Evolutionary conservation across 257 asterid genomes (phyloP).

Genomic region (Haberlea rhodopensis): DNA sequence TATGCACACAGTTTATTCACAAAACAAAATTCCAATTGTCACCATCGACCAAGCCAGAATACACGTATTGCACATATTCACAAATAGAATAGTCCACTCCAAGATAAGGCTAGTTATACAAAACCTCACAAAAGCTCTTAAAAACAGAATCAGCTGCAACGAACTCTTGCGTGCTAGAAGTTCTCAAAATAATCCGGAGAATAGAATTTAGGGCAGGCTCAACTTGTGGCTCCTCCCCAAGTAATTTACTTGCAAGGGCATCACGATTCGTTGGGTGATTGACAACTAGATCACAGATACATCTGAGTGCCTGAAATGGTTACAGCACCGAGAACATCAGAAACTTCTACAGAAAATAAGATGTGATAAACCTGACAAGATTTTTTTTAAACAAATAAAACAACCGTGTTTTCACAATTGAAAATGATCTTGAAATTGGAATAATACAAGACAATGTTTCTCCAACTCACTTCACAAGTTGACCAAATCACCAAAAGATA

Average conservation of each 20-base stretch:
- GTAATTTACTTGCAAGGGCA: slow-evolving; percentile 70
- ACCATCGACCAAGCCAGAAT: not conserved
- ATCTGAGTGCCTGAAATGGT: slow-evolving; percentile 69
- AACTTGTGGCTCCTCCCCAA: slow-evolving; percentile 81
- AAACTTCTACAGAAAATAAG: slow-evolving; percentile 12
- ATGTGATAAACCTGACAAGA: slow-evolving; percentile 2
- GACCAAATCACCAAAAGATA: not conserved
- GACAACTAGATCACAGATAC: slow-evolving; percentile 74
- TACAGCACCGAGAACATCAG: slow-evolving; percentile 14
- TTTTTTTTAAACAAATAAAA: not conserved
- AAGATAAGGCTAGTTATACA: slow-evolving; percentile 29
- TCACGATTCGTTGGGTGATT: slow-evolving; percentile 75
- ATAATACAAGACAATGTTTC: not conserved
- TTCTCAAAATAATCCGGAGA: slow-evolving; percentile 70
- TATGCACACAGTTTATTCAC: not conserved
- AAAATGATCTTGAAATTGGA: slow-evolving; percentile 3
- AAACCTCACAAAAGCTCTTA: slow-evolving; percentile 91
- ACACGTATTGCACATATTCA: not conserved
- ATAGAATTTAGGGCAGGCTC: slow-evolving; percentile 87
- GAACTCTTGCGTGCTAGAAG: slow-evolving; percentile 83
- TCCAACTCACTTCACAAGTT: not conserved
- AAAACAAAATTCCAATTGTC: not conserved
- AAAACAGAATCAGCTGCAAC: slow-evolving; percentile 81
- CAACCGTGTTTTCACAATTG: not conserved
- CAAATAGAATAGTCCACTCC: slow-evolving; percentile 9